phyloP scores from a whole-genome alignment of 2,329 filamentous ascomycete species.

The Chaetomiaceae sp. region DNA sequence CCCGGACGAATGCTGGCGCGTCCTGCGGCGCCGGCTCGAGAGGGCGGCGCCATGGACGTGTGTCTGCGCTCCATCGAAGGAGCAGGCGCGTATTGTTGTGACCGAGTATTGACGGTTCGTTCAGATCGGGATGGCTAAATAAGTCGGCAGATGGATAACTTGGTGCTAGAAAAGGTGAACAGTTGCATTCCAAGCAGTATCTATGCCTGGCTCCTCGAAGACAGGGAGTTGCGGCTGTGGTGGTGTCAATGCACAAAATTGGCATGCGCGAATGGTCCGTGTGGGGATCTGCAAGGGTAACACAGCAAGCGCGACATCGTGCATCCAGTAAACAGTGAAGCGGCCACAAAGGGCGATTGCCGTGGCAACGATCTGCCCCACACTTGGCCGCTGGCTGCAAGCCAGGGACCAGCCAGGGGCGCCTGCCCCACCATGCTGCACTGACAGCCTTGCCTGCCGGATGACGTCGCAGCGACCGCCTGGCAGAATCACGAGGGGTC shows the following conservation, averaged over 20 bases:
- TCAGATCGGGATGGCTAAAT: neutral
- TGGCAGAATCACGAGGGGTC: neutral
- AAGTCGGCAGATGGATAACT: neutral
- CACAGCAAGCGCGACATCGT: constrained; percentile 11
- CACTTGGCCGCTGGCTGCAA: neutral
- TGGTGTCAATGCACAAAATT: constrained; percentile 8
- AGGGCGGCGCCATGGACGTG: constrained; percentile 24
- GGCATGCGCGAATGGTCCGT: constrained; percentile 3
- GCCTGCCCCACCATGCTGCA: constrained; percentile 13
- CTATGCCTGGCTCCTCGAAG: too few species aligned
- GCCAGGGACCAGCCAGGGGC: neutral
- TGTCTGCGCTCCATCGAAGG: constrained; percentile 29
- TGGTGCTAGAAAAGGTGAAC: too few species aligned
- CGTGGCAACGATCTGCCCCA: constrained; percentile 14
- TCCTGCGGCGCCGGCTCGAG: constrained; percentile 17
- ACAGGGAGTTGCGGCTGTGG: neutral
- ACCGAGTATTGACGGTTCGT: constrained; percentile 1
- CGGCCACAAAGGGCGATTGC: constrained; percentile 6
- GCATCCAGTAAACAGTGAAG: constrained; percentile 6
- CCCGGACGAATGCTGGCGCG: constrained; percentile 27
- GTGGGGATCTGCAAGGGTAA: constrained; percentile 9
- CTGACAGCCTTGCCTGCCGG: constrained; percentile 14
- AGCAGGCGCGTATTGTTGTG: constrained; percentile 20
- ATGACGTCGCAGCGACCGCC: constrained; percentile 16
- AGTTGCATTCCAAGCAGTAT: too few species aligned